phyloP scores from a whole-genome alignment of 2,329 filamentous ascomycete species.

The Fusarium begoniae region DNA sequence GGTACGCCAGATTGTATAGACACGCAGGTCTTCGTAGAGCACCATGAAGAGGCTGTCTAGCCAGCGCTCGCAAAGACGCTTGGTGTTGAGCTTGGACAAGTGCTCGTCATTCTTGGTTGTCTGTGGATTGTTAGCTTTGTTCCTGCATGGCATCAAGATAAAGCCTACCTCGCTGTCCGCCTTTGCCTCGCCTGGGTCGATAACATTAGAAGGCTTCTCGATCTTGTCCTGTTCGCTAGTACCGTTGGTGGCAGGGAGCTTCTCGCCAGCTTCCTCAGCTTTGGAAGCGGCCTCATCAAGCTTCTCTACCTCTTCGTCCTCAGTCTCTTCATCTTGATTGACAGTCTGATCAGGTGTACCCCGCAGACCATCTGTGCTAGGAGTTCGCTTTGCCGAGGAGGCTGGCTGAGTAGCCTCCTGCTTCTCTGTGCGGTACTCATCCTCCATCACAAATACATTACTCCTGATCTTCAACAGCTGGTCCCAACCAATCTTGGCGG shows the following conservation, averaged over 20 bases:
- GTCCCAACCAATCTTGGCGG: conserved; percentile 97
- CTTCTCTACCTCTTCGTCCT: conserved; percentile 48
- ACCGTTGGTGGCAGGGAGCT: conserved; percentile 49
- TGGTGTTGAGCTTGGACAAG: conserved; percentile 94
- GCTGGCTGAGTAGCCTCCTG: conserved; percentile 64
- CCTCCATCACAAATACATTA: conserved; percentile 99
- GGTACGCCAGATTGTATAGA: conserved; percentile 99
- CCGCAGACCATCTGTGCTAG: conserved; percentile 81
- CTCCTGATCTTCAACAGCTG: conserved; percentile 93
- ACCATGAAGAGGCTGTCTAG: conserved; percentile 99
- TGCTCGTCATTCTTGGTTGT: conserved; percentile 72
- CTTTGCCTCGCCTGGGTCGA: conserved; percentile 77
- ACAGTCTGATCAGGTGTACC: conserved; percentile 71
- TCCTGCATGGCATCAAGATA: background rate
- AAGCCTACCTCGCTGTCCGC: conserved; percentile 73
- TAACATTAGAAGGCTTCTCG: conserved; percentile 82
- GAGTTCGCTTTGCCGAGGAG: conserved; percentile 68
- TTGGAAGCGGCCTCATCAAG: conserved; percentile 41
- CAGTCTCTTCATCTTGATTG: conserved; percentile 56
- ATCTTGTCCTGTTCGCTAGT: conserved; percentile 59
- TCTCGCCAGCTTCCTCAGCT: conserved; percentile 42
- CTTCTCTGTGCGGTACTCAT: conserved; percentile 93
- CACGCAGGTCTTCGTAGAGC: conserved; percentile 94
- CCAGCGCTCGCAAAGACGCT: conserved; percentile 96
- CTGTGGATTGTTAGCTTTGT: conserved; percentile 51